Base-by-base conservation (phyloP, 495 filamentous ascomycete genomes). In the Annulohypoxylon bovei region DNA sequence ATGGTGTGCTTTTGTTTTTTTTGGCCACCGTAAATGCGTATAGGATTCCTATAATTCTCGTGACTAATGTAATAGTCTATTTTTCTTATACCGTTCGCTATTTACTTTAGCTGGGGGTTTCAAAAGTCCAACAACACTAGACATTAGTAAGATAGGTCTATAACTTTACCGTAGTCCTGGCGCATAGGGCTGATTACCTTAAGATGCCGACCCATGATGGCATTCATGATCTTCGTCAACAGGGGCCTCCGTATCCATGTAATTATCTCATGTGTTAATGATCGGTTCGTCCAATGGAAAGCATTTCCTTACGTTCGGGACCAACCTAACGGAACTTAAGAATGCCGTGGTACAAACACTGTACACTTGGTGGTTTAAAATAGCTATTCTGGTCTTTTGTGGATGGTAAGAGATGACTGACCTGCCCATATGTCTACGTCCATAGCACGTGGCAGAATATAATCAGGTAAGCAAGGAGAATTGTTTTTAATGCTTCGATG, bases 131-230 rank as follows among this genome's bases (percentile, higher is more conserved):
- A 32, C 1, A 46, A 3, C 27, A 59, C 67, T 70, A 65, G 37
- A 18, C 16, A 58, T 54, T 70, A 64, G 35, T 46, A 39, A 3
- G 16, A 68, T 63, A 53, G 53, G 37, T 14, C 22, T 14, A 44
- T 56, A 60, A 55, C n/a, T 53, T 27, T 63, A 46, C 62, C 58
- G 47, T 39, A 62, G 44, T 23, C 35, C 37, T 65, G 70, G 70
- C 65, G 65, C 65, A 72, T 72, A 72, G 65, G 70, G 70, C 70
- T 72, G 70, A 72, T 35, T 50, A 57, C 30, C 23, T 56, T 37
- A 46, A 59, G 44, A 20, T 65, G 54, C 64, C 54, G 54, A 66
- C 60, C 69, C 63, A 57, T 58, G 58, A 67, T 47, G 42, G 9
- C 27, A 46, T 54, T 67, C 30, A 14, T 61, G 61, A 68, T 65